A percentile compares a stretch with the other conserved stretches of the same genome.
phyloP scores from a whole-genome alignment of 352 stramenopile genomes.

The Phytophthora multivora region DNA sequence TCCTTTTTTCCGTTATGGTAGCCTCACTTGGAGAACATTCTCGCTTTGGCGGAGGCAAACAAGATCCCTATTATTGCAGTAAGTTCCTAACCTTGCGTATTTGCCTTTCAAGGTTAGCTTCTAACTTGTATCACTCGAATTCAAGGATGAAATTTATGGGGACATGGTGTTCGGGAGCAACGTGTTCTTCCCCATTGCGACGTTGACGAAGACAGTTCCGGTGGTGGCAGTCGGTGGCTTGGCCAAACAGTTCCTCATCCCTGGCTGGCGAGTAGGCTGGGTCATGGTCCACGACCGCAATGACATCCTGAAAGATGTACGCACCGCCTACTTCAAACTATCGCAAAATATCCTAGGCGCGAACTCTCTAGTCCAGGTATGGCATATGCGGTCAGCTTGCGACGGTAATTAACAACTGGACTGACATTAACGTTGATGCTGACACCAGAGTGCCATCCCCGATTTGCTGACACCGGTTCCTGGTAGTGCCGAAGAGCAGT shows the following conservation, averaged over 20 bases:
- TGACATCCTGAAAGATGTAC: constrained; percentile 77
- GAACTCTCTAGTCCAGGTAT: constrained; percentile 88
- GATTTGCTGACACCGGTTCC: constrained; percentile 74
- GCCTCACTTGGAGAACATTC: constrained; percentile 74
- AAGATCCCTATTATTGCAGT: constrained; percentile 94
- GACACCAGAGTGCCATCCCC: constrained; percentile 75
- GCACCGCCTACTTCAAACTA: constrained; percentile 90
- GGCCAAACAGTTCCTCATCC: constrained; percentile 96
- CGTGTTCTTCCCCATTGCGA: constrained; percentile 84
- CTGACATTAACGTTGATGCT: constrained; percentile 13
- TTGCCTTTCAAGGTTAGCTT: background rate
- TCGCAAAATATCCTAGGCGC: constrained; percentile 93
- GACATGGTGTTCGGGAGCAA: constrained; percentile 82
- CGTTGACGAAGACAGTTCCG: constrained; percentile 79
- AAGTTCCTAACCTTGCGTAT: constrained; percentile 21
- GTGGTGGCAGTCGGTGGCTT: constrained; percentile 86
- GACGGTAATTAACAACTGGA: background rate
- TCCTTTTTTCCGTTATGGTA: constrained; percentile 10
- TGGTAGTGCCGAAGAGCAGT: constrained; percentile 61
- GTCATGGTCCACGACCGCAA: constrained; percentile 93
- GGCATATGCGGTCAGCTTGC: no score
- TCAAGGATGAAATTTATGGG: constrained; percentile 83
- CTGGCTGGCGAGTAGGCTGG: constrained; percentile 96
- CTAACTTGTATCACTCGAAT: background rate
- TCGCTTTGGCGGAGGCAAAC: constrained; percentile 79